Conservation (phyloP, 2,329 filamentous ascomycete genomes). For the Aspergillus sergii region DNA sequence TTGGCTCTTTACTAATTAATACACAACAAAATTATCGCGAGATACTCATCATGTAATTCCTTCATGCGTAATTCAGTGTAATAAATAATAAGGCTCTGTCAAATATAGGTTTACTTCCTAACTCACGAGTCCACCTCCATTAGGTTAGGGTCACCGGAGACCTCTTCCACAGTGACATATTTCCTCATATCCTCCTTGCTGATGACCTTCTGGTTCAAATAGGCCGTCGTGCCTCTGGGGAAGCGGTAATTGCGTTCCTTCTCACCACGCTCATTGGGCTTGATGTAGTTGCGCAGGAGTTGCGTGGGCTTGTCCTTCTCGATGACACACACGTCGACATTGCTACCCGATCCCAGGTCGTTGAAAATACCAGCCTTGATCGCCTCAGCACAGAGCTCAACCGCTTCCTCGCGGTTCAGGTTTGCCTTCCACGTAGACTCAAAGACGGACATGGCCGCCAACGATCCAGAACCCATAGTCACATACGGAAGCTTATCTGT, state of each 20-base stretch:
- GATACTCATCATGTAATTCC: conserved; percentile 8
- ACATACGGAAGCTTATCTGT: conserved; percentile 99
- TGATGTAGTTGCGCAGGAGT: conserved; percentile 88
- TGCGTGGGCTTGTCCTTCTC: conserved; percentile 88
- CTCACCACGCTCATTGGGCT: conserved; percentile 83
- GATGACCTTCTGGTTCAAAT: conserved; percentile 94
- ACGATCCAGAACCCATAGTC: conserved; percentile 94
- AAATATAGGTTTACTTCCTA: conserved; percentile 11
- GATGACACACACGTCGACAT: conserved; percentile 96
- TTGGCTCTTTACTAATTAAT: neutral
- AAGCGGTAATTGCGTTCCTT: conserved; percentile 96
- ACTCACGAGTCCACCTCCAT: conserved; percentile 64
- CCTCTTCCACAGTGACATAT: conserved; percentile 88
- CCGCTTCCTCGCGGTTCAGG: conserved; percentile 76
- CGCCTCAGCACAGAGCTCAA: conserved; percentile 79
- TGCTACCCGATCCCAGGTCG: conserved; percentile 93
- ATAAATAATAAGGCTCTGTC: conserved; percentile 8
- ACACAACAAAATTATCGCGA: neutral
- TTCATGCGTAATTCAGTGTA: conserved; percentile 12
- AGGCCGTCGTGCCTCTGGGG: conserved; percentile 86
- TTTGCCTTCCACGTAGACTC: conserved; percentile 90
- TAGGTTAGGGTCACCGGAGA: conserved; percentile 68
- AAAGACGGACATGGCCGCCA: conserved; percentile 97
- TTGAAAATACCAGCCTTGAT: conserved; percentile 98
- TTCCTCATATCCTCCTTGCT: conserved; percentile 91